A percentile compares a stretch with the other conserved stretches of the same genome.
These are phyloP conservation scores for Echium plantagineum DNA, from an alignment of 257 asterid genomes.

Conservation along the genomic window DNA sequence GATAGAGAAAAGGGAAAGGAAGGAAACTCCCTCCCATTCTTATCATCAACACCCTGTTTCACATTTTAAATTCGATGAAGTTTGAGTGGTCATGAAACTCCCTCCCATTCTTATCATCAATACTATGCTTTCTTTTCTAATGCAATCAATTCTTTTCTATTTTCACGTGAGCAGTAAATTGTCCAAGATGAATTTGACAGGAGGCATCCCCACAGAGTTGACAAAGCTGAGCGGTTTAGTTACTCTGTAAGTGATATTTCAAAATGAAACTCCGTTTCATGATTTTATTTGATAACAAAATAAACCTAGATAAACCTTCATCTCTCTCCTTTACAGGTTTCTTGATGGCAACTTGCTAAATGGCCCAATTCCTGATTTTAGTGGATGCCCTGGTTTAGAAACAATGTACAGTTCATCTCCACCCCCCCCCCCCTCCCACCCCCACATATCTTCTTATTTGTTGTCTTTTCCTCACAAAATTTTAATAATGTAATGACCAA, in stretches of 20 bases:
- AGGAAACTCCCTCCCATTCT: too few species aligned
- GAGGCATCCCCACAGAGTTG: constrained; percentile 48
- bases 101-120: background rate
- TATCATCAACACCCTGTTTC: background rate
- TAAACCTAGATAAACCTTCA: background rate
- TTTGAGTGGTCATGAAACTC: background rate
- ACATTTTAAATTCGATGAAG: background rate
- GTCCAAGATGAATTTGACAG: constrained; percentile 58
- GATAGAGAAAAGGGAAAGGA: background rate
- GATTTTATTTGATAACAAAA: too few species aligned
- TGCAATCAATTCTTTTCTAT: background rate
- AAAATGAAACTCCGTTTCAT: background rate
- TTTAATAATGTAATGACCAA: background rate
- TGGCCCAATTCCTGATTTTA: constrained; percentile 87
- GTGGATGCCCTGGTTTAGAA: constrained; percentile 72
- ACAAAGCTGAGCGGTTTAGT: constrained; percentile 51
- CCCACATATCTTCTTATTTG: constrained; percentile 6
- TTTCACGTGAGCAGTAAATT: constrained; percentile 45
- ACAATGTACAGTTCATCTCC: constrained; percentile 33
- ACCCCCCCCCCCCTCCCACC: too few species aligned
- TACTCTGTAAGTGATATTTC: constrained; percentile 49
- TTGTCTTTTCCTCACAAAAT: background rate
- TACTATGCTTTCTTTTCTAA: background rate
- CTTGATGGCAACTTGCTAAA: constrained; percentile 71
- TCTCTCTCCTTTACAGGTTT: constrained; percentile 50